Conservation (phyloP, 345 rosid species). For the Psidium guajava region DNA sequence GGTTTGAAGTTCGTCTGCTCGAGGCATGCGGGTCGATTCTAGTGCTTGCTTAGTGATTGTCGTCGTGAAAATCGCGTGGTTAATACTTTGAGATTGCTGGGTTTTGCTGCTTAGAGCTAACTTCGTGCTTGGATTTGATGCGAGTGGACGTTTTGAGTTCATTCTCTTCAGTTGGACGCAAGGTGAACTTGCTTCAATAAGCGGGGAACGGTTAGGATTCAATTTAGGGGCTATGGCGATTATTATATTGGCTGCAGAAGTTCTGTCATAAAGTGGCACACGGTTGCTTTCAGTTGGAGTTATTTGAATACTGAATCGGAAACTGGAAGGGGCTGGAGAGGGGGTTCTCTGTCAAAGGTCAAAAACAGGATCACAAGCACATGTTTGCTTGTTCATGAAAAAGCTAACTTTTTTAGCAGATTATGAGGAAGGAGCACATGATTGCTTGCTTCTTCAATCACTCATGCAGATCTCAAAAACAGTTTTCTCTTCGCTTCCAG, state of each 20-base stretch:
- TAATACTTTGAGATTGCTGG: background rate
- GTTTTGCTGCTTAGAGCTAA: background rate
- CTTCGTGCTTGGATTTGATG: constrained; percentile 7
- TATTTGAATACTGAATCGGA: constrained; percentile 1
- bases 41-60: background rate
- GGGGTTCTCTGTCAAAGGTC: background rate
- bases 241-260: background rate
- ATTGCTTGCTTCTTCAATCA: constrained; percentile 1
- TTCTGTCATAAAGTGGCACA: constrained; percentile 11
- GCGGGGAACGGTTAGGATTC: background rate
- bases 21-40: background rate
- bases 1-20: background rate
- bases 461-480: background rate
- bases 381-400: constrained; percentile 1
- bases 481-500: background rate
- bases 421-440: constrained; percentile 12
- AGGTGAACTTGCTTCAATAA: constrained; percentile 7
- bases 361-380: background rate
- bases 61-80: background rate
- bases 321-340: background rate
- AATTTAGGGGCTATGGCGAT: background rate
- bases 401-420: background rate
- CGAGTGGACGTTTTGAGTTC: constrained; percentile 2
- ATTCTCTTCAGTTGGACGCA: constrained; percentile 22
- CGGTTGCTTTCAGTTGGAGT: background rate